These are phyloP conservation scores for Cyathus striatus DNA, from an alignment of 768 basidiomycete species.

Conservation along the genomic window DNA sequence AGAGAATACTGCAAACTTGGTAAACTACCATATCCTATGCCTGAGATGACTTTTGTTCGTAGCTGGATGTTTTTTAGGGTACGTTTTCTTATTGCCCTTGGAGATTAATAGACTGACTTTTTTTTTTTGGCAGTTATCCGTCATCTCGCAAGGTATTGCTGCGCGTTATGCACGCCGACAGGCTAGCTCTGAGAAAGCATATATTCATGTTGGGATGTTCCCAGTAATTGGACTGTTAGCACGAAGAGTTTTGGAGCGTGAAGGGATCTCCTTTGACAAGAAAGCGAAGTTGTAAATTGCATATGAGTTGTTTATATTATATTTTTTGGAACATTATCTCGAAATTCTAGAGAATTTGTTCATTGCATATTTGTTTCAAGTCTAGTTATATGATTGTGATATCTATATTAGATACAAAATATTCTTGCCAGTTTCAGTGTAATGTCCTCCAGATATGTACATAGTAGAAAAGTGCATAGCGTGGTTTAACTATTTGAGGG, in stretches of 20 bases:
- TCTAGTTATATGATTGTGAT: too few relatives aligned
- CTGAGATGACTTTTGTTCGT: slow-evolving; percentile 72
- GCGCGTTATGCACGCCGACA: slow-evolving; percentile 82
- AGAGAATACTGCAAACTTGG: slow-evolving; percentile 72
- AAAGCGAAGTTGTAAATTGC: slow-evolving; percentile 25
- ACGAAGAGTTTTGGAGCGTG: slow-evolving; percentile 49
- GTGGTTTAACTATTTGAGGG: too few relatives aligned
- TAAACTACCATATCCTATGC: slow-evolving; percentile 66
- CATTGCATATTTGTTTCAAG: too few relatives aligned
- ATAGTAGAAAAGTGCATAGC: too few relatives aligned
- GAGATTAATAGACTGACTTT: slow-evolving; percentile 1
- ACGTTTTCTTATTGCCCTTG: slow-evolving; percentile 14
- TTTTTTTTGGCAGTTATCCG: slow-evolving; percentile 45
- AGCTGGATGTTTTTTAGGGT: slow-evolving; percentile 88
- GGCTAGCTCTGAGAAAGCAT: slow-evolving; percentile 82
- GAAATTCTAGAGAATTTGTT: too few relatives aligned
- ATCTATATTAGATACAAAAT: too few relatives aligned
- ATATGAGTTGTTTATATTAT: not conserved
- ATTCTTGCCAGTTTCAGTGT: too few relatives aligned
- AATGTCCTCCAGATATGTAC: too few relatives aligned
- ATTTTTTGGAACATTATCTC: too few relatives aligned
- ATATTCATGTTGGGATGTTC: slow-evolving; percentile 38
- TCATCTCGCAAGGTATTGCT: slow-evolving; percentile 89
- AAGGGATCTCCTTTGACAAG: slow-evolving; percentile 28
- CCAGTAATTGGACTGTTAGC: slow-evolving; percentile 63